phyloP scores from a whole-genome alignment of 1,284 basidiomycete genomes.

The Sphagnurus paluster region DNA sequence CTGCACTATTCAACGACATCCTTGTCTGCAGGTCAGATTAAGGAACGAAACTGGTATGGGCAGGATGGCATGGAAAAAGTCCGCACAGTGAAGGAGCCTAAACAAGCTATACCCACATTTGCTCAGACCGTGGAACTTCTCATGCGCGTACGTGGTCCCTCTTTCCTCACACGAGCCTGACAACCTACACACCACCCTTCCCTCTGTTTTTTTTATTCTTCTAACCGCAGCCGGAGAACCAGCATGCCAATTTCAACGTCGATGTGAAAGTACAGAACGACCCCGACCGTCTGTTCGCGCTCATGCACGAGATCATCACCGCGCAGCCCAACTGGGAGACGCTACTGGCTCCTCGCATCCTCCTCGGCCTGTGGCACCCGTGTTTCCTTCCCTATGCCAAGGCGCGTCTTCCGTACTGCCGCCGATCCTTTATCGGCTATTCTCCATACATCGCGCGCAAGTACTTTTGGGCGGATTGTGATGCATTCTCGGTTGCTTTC shows the following conservation, averaged over 20 bases:
- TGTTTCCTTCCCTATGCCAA: conserved; percentile 83
- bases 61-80: conserved; percentile 80
- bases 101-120: conserved; percentile 88
- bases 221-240: conserved; percentile 84
- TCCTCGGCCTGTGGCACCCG: conserved; percentile 93
- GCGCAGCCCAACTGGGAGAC: conserved; percentile 77
- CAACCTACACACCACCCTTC: not conserved
- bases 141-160: conserved; percentile 58
- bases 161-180: conserved; percentile 11
- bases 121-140: conserved; percentile 79
- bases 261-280: conserved; percentile 96
- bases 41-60: conserved; percentile 72
- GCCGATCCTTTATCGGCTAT: conserved; percentile 84
- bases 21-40: conserved; percentile 55
- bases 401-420: conserved; percentile 77
- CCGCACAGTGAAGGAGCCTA: conserved; percentile 79
- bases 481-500: conserved; percentile 90
- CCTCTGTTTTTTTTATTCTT: no score
- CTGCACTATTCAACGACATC: conserved; percentile 3
- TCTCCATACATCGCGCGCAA: conserved; percentile 69
- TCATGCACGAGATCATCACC: conserved; percentile 81
- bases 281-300: conserved; percentile 81
- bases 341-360: conserved; percentile 83
- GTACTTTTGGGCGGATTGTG: conserved; percentile 91
- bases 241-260: conserved; percentile 85